A percentile compares a stretch with the other conserved stretches of the same genome.
phyloP scores from a whole-genome alignment of 2,329 filamentous ascomycete species.

The Aspergillus neotritici region DNA sequence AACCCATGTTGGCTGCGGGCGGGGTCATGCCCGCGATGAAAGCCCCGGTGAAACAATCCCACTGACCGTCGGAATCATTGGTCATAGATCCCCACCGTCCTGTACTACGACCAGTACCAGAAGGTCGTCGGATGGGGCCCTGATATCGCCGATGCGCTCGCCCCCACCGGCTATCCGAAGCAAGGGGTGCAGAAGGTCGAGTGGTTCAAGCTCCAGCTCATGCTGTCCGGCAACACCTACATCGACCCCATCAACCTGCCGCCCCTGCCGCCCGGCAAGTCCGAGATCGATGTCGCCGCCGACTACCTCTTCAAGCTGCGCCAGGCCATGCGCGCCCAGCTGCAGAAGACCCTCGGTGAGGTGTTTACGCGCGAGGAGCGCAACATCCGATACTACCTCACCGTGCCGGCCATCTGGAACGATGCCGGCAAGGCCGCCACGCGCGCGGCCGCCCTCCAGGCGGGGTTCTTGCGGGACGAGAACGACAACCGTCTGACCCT shows the following conservation, averaged over 20 bases:
- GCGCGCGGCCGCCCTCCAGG: slow-evolving; percentile 90
- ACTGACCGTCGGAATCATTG: slow-evolving; percentile 6
- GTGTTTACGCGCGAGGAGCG: slow-evolving; percentile 97
- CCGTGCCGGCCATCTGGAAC: slow-evolving; percentile 99
- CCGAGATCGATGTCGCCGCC: slow-evolving; percentile 97
- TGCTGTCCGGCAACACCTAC: slow-evolving; percentile 98
- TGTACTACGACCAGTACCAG: slow-evolving; percentile 99
- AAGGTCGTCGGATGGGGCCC: slow-evolving; percentile 99
- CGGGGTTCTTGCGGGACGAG: slow-evolving; percentile 91
- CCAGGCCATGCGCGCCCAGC: slow-evolving; percentile 89
- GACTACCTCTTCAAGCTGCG: slow-evolving; percentile 98
- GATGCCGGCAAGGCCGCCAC: slow-evolving; percentile 97
- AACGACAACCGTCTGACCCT: slow-evolving; percentile 95
- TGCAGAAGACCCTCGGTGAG: slow-evolving; percentile 94
- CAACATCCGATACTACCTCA: slow-evolving; percentile 96
- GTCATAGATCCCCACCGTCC: slow-evolving; percentile 80
- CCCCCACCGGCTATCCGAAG: slow-evolving; percentile 95
- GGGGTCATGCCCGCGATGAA: too few relatives aligned
- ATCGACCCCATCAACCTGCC: slow-evolving; percentile 99
- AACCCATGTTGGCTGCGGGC: too few relatives aligned
- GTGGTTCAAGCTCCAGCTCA: slow-evolving; percentile 99
- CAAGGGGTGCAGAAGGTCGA: slow-evolving; percentile 97
- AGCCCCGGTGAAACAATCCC: neutral
- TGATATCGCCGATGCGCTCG: slow-evolving; percentile 93
- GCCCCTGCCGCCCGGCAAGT: slow-evolving; percentile 93